Conservation (phyloP, 305 asterid genomes). For the Fraxinus nigra region DNA sequence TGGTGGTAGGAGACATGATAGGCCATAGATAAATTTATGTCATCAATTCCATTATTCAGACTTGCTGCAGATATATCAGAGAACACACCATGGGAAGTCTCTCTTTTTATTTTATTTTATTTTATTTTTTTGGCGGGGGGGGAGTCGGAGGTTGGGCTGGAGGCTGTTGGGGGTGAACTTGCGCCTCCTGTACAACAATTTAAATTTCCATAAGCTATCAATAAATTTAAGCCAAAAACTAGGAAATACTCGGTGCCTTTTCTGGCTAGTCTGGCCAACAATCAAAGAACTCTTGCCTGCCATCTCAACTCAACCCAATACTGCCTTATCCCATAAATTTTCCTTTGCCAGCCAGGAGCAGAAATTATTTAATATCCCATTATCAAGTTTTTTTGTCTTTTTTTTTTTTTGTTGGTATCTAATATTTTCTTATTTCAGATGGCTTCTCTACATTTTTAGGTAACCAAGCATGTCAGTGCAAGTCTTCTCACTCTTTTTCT, state of each 20-base stretch:
- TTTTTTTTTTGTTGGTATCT: background rate
- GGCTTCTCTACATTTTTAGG: background rate
- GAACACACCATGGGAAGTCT: background rate
- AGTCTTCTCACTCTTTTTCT: no score
- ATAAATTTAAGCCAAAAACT: background rate
- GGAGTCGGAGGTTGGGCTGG: background rate
- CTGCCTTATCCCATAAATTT: slow-evolving; percentile 1
- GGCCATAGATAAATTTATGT: background rate
- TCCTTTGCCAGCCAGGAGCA: background rate
- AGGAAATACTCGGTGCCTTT: background rate
- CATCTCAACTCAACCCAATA: background rate
- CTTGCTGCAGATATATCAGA: background rate
- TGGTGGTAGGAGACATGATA: background rate
- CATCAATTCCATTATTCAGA: background rate
- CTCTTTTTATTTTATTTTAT: no score
- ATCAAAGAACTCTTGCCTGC: background rate
- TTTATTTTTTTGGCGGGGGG: no score
- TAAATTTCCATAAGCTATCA: slow-evolving; percentile 2
- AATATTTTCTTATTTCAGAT: no score
- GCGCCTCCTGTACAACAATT: background rate
- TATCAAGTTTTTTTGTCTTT: background rate
- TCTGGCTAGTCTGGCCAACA: background rate
- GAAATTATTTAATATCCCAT: background rate
- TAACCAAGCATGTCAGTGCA: background rate
- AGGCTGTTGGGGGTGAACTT: background rate